A percentile compares a stretch with the other conserved stretches of the same genome.
Conservation (phyloP, 225 moss, liverwort and hornwort genomes). For the Neckera pumila region DNA sequence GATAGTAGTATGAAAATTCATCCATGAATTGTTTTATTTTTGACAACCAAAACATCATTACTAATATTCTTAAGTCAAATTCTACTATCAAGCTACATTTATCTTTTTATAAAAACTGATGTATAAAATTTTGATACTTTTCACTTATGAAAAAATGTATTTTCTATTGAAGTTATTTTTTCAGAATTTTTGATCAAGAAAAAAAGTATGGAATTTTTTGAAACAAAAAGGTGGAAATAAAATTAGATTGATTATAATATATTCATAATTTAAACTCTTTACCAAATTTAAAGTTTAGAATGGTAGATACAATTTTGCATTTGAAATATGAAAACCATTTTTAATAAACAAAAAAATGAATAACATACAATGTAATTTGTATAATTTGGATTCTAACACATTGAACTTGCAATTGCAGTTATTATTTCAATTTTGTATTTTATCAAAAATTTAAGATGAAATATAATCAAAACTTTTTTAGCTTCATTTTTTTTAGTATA, state of each 20-base stretch:
- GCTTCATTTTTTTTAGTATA: too few species aligned
- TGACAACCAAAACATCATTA: background rate
- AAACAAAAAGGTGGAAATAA: background rate
- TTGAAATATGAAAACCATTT: background rate
- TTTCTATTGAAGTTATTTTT: background rate
- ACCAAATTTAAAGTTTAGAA: background rate
- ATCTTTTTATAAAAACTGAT: too few species aligned
- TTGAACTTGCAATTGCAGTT: too few species aligned
- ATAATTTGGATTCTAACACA: background rate
- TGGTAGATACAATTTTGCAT: too few species aligned
- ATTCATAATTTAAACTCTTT: background rate
- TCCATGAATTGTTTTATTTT: background rate
- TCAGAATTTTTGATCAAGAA: background rate
- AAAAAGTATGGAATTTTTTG: background rate
- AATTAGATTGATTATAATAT: too few species aligned
- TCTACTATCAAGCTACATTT: background rate
- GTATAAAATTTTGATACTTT: background rate
- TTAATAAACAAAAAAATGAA: too few species aligned
- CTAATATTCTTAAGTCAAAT: background rate
- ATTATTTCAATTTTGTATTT: too few species aligned
- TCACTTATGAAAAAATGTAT: fast-evolving
- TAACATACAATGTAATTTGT: background rate
- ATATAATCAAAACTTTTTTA: too few species aligned
- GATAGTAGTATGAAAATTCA: background rate
- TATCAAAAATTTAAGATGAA: too few species aligned